Percentiles rank a stretch among this genome's conserved stretches.
These are phyloP conservation scores for Naganishia vaughanmartiniae DNA, from an alignment of 768 basidiomycete genomes.

Conservation along the genomic window DNA sequence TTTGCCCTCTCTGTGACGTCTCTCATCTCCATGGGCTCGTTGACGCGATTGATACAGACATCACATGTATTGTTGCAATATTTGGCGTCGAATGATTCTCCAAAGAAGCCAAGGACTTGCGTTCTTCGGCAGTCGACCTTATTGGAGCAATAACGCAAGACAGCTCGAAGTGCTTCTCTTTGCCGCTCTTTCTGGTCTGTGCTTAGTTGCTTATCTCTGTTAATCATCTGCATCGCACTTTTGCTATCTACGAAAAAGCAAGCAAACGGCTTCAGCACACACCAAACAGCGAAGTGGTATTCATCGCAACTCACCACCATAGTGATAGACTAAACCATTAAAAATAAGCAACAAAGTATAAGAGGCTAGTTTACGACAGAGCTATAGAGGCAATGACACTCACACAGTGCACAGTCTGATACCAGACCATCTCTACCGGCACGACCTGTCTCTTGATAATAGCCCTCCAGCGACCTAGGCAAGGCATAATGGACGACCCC, in stretches of 20 bases:
- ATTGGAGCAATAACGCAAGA: slow-evolving; percentile 78
- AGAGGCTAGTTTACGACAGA: slow-evolving; percentile 56
- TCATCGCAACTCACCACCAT: slow-evolving; percentile 39
- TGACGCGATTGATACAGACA: slow-evolving; percentile 65
- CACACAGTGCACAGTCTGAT: slow-evolving; percentile 72
- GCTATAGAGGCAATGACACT: neutral
- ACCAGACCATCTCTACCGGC: slow-evolving; percentile 85
- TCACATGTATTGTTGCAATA: slow-evolving; percentile 74
- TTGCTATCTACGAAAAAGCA: slow-evolving; percentile 57
- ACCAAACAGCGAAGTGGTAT: neutral
- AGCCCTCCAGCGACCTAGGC: slow-evolving; percentile 82
- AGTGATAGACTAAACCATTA: slow-evolving; percentile 71
- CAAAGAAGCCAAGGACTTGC: slow-evolving; percentile 84
- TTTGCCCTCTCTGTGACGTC: slow-evolving; percentile 66
- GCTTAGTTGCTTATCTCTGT: slow-evolving; percentile 52
- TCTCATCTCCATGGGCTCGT: slow-evolving; percentile 54
- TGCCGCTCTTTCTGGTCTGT: slow-evolving; percentile 67
- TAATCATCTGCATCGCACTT: slow-evolving; percentile 63
- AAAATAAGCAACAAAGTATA: slow-evolving; percentile 21
- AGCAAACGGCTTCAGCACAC: slow-evolving; percentile 15
- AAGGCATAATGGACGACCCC: slow-evolving; percentile 78
- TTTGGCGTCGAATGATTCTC: slow-evolving; percentile 69
- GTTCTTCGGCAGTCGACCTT: slow-evolving; percentile 79
- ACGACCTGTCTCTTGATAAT: slow-evolving; percentile 92
- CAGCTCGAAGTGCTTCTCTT: slow-evolving; percentile 63